Conservation (phyloP, 257 asterid species). For the Rhazya stricta region DNA sequence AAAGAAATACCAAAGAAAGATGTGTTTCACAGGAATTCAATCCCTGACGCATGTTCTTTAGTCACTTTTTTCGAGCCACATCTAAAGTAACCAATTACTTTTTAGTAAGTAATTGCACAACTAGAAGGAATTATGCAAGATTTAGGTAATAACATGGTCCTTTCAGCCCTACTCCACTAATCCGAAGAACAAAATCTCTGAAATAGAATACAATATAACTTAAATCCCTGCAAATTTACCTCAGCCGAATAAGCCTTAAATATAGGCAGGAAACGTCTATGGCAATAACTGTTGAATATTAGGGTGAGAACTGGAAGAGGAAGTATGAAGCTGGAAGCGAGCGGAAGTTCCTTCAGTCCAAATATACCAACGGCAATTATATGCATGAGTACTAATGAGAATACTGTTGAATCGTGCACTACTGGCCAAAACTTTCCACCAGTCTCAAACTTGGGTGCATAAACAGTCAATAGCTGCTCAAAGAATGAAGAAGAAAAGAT, state of each 20-base stretch:
- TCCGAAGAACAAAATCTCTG: not conserved
- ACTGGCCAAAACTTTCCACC: conserved; percentile 96
- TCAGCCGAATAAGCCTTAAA: conserved; percentile 79
- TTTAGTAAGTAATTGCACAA: not conserved
- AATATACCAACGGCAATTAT: conserved; percentile 88
- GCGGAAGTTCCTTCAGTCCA: conserved; percentile 73
- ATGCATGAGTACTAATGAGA: conserved; percentile 83
- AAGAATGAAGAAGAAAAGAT: conserved; percentile 2
- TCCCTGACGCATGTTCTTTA: not conserved
- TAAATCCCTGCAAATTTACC: conserved; percentile 39
- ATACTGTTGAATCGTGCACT: conserved; percentile 78
- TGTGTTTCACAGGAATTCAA: not conserved
- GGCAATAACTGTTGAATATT: conserved; percentile 83
- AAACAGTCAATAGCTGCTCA: conserved; percentile 70
- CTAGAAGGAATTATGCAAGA: not conserved
- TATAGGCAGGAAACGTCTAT: conserved; percentile 68
- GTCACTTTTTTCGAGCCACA: not conserved
- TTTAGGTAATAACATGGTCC: not conserved
- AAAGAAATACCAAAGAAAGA: too few species aligned
- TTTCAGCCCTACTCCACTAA: not conserved
- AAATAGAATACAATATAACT: not conserved
- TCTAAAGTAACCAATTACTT: not conserved
- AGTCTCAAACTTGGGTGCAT: conserved; percentile 71
- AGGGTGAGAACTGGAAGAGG: conserved; percentile 96
- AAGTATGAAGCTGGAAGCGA: conserved; percentile 69